Percentiles rank a stretch among this genome's conserved stretches.
Conservation (phyloP, 2,329 filamentous ascomycete species). For the Penicillium sumatraense region DNA sequence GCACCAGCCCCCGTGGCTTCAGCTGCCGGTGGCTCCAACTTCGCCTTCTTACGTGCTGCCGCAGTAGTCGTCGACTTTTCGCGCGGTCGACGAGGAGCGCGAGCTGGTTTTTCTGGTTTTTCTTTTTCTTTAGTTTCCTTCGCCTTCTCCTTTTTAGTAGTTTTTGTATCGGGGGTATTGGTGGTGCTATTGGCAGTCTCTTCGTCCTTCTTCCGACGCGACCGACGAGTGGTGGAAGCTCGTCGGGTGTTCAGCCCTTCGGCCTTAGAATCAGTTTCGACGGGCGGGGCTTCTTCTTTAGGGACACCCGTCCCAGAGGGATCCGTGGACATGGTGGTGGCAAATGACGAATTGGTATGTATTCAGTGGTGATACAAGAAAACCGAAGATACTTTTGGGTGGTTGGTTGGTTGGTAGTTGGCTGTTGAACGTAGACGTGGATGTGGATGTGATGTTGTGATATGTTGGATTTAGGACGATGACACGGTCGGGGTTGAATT, state of each 20-base stretch:
- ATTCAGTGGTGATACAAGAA: slow-evolving; percentile 14
- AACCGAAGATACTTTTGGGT: neutral
- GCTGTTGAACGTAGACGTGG: neutral
- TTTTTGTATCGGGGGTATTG: slow-evolving; percentile 27
- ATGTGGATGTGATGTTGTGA: neutral
- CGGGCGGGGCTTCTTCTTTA: slow-evolving; percentile 33
- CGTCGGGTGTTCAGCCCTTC: slow-evolving; percentile 37
- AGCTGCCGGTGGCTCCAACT: slow-evolving; percentile 40
- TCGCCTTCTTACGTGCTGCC: slow-evolving; percentile 53
- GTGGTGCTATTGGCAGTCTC: slow-evolving; percentile 2
- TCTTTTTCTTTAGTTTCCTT: slow-evolving; percentile 33
- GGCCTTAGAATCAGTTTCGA: slow-evolving; percentile 26
- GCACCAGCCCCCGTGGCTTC: slow-evolving; percentile 19
- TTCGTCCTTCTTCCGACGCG: slow-evolving; percentile 49
- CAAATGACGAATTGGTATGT: slow-evolving; percentile 17
- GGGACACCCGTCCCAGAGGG: slow-evolving; percentile 27
- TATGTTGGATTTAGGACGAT: too few relatives aligned
- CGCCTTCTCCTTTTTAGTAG: slow-evolving; percentile 37
- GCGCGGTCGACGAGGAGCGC: slow-evolving; percentile 38
- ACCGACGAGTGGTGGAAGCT: slow-evolving; percentile 37
- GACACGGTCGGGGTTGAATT: slow-evolving; percentile 15
- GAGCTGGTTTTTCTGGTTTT: slow-evolving; percentile 27
- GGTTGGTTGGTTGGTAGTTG: neutral
- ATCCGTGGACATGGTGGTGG: slow-evolving; percentile 36
- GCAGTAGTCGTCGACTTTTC: slow-evolving; percentile 40